Evolutionary conservation across 2,329 filamentous ascomycete species (phyloP).

Genomic region (Colletotrichum tanaceti): DNA sequence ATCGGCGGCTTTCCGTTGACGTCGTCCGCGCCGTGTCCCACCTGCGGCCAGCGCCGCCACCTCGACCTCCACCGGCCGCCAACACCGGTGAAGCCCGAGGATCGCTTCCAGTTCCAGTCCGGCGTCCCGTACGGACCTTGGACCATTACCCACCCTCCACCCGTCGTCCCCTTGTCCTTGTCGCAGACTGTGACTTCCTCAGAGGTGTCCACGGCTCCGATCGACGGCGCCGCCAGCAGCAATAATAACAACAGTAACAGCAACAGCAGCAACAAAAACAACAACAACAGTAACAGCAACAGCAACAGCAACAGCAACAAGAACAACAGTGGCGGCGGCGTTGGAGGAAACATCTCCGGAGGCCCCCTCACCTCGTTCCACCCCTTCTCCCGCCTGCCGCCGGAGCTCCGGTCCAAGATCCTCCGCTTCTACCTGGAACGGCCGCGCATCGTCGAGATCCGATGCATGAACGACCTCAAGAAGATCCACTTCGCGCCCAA

Average conservation of each 20-base stretch:
- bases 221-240: not conserved
- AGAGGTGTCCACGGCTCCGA: not conserved
- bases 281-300: not conserved
- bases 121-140: conserved; percentile 36
- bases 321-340: not conserved
- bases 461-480: conserved; percentile 48
- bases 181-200: not conserved
- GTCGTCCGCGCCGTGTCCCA: conserved; percentile 34
- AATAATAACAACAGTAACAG: too few species aligned
- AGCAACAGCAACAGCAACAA: not conserved
- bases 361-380: conserved; percentile 40
- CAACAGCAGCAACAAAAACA: not conserved
- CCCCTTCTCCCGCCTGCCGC: conserved; percentile 56
- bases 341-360: not conserved
- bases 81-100: conserved; percentile 37
- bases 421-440: conserved; percentile 59
- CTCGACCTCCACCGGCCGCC: conserved; percentile 36
- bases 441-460: conserved; percentile 58
- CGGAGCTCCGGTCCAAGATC: conserved; percentile 61
- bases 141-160: conserved; percentile 33
- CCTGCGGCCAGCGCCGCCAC: conserved; percentile 36
- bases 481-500: conserved; percentile 39
- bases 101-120: conserved; percentile 37
- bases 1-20: conserved; percentile 29
- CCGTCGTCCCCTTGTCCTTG: not conserved